A percentile compares a stretch with the other conserved stretches of the same genome.
Evolutionary conservation across 805 yeast genomes (phyloP).

Genomic region (Sugiyamaella chiloensis): DNA sequence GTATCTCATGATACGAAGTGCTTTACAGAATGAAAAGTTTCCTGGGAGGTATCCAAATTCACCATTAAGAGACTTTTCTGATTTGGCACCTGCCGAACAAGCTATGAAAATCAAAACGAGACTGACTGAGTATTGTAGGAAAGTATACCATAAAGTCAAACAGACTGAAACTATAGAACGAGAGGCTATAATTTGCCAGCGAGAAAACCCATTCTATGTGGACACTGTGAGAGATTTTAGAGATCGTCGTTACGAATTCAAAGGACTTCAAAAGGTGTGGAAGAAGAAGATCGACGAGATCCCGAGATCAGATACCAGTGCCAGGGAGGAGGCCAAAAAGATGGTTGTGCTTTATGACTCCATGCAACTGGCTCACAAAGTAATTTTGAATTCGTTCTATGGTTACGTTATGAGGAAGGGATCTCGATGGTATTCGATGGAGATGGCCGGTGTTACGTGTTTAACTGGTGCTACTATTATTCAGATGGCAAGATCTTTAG

Average conservation of each 20-base stretch:
- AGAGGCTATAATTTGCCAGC: slow-evolving; percentile 92
- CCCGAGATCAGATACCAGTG: slow-evolving; percentile 49
- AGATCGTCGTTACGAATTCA: slow-evolving; percentile 94
- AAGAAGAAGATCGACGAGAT: slow-evolving; percentile 69
- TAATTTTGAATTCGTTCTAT: slow-evolving; percentile 91
- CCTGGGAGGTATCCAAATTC: slow-evolving; percentile 48
- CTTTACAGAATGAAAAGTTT: slow-evolving; percentile 74
- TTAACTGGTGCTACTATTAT: slow-evolving; percentile 96
- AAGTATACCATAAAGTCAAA: slow-evolving; percentile 77
- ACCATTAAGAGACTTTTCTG: slow-evolving; percentile 53
- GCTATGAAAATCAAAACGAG: slow-evolving; percentile 72
- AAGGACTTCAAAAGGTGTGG: slow-evolving; percentile 92
- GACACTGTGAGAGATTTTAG: slow-evolving; percentile 91
- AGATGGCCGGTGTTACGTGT: slow-evolving; percentile 99
- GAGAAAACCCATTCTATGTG: slow-evolving; percentile 96
- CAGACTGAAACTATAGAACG: slow-evolving; percentile 80
- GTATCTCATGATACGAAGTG: slow-evolving; percentile 82
- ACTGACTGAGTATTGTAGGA: slow-evolving; percentile 76
- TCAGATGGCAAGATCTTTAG: slow-evolving; percentile 91
- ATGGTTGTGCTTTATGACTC: slow-evolving; percentile 94
- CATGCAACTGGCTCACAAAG: slow-evolving; percentile 93
- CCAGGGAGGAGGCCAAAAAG: slow-evolving; percentile 84
- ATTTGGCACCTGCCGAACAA: slow-evolving; percentile 73
- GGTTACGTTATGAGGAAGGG: slow-evolving; percentile 99
- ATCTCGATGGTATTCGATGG: slow-evolving; percentile 99